These are phyloP conservation scores for Diphasiastrum complanatum DNA, from an alignment of 83 land plant genomes.

Conservation along the genomic window DNA sequence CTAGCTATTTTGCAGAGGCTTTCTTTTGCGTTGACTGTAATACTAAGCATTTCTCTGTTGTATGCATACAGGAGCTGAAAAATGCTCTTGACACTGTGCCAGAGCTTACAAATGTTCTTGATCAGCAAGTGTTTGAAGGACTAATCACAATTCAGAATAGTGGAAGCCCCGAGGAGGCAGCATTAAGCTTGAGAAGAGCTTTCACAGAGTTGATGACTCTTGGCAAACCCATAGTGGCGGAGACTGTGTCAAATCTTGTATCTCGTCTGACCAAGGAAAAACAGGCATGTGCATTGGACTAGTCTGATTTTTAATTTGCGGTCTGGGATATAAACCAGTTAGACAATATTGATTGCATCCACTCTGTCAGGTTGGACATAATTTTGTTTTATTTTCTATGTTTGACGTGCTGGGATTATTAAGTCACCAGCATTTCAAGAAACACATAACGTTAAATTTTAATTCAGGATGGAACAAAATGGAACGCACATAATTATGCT, in stretches of 20 bases:
- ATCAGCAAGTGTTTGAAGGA: slow-evolving; percentile 21
- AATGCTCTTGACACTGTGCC: slow-evolving; percentile 54
- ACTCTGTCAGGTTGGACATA: too few species aligned
- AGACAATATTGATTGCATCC: neutral
- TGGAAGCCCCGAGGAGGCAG: slow-evolving; percentile 28
- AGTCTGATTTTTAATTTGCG: slow-evolving; percentile 1
- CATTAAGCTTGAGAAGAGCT: slow-evolving; percentile 35
- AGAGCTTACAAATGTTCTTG: slow-evolving; percentile 63
- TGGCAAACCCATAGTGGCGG: slow-evolving; percentile 40
- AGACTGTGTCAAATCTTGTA: slow-evolving; percentile 39
- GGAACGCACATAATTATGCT: too few species aligned
- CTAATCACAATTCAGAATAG: slow-evolving; percentile 29
- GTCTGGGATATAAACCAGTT: neutral
- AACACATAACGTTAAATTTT: too few species aligned
- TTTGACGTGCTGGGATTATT: too few species aligned
- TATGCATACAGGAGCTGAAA: slow-evolving; percentile 62
- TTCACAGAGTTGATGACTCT: slow-evolving; percentile 69
- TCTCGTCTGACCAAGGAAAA: slow-evolving; percentile 40
- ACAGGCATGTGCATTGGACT: slow-evolving; percentile 29
- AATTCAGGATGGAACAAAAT: too few species aligned
- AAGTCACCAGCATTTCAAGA: too few species aligned
- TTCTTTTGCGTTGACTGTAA: neutral
- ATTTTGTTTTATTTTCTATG: too few species aligned
- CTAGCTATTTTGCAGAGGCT: neutral
- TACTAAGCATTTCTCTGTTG: neutral